Conservation (phyloP, 2,329 filamentous ascomycete species). For the Ceratocystis variospora region DNA sequence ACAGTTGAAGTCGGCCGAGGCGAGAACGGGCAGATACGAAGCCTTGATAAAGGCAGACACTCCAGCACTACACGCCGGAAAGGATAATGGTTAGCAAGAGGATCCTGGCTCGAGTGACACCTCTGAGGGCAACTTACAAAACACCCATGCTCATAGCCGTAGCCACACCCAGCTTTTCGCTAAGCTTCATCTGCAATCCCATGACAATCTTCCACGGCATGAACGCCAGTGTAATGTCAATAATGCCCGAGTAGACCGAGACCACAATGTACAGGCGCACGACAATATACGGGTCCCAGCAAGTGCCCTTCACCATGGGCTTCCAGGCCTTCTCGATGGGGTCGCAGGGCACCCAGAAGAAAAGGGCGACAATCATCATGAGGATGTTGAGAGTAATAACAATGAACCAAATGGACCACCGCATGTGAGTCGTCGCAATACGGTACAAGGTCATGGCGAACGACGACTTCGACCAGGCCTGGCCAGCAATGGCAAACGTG, state of each 20-base stretch:
- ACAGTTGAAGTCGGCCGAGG: constrained; percentile 13
- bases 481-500: constrained; percentile 5
- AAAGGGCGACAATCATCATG: constrained; percentile 21
- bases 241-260: constrained; percentile 19
- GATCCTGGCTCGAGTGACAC: background rate
- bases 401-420: constrained; percentile 23
- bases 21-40: constrained; percentile 6
- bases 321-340: constrained; percentile 24
- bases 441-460: constrained; percentile 25
- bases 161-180: constrained; percentile 24
- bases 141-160: constrained; percentile 24
- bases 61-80: constrained; percentile 9
- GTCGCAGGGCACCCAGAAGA: constrained; percentile 24
- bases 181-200: constrained; percentile 23
- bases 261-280: constrained; percentile 14
- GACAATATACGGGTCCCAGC: constrained; percentile 20
- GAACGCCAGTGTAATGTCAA: constrained; percentile 22
- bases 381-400: constrained; percentile 23
- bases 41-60: constrained; percentile 17
- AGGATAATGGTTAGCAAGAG: background rate
- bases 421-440: constrained; percentile 22
- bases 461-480: constrained; percentile 20
- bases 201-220: constrained; percentile 23
- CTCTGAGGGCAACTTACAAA: constrained; percentile 20
- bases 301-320: constrained; percentile 20